These are phyloP conservation scores for Scenedesmus sp. DNA, from an alignment of 163 green algal genomes.

Conservation along the genomic window DNA sequence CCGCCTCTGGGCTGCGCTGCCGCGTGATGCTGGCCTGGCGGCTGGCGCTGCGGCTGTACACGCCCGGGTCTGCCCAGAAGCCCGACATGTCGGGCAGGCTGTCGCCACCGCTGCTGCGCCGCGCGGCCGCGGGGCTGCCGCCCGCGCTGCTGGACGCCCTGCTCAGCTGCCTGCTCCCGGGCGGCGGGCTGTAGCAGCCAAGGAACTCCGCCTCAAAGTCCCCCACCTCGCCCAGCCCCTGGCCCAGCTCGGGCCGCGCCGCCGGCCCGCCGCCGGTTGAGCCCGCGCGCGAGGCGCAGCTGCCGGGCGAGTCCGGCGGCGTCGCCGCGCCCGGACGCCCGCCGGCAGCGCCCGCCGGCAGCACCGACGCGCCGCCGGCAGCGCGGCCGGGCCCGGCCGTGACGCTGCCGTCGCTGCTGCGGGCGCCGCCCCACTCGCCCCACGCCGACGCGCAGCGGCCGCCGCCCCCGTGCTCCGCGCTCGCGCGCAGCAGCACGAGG, in stretches of 20 bases:
- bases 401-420: conserved; percentile 11
- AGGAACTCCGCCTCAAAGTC: conserved; percentile 4
- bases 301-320: too few species aligned
- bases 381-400: background rate
- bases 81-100: conserved; percentile 28
- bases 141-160: conserved; percentile 1
- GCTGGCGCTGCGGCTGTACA: conserved; percentile 9
- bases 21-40: background rate
- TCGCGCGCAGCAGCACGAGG: conserved; percentile 2
- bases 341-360: background rate
- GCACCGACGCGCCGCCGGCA: background rate
- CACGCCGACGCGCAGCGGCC: background rate
- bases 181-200: background rate
- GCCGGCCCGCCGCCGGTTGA: too few species aligned
- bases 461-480: background rate
- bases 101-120: background rate
- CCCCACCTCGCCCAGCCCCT: background rate
- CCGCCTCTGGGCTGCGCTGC: background rate
- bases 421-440: background rate
- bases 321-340: too few species aligned
- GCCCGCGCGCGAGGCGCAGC: too few species aligned
- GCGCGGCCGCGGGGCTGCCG: background rate
- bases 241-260: too few species aligned
- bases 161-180: conserved; percentile 21
- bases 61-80: conserved; percentile 20